Conservation (phyloP, 176 grass and related monocot genomes). For the Coix lacrymajobi region DNA sequence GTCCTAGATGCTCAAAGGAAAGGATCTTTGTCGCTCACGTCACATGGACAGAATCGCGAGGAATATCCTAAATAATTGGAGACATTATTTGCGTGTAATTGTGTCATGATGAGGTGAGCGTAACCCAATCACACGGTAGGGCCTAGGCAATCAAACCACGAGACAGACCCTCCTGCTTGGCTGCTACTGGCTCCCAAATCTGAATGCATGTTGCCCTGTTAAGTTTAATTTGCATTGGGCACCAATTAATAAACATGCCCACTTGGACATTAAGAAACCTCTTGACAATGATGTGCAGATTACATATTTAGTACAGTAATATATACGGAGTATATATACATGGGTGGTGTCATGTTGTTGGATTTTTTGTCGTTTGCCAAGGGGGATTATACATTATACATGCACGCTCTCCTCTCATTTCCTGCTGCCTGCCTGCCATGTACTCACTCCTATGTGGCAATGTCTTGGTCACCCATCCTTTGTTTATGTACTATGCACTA, state of each 20-base stretch:
- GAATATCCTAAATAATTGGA: conserved; percentile 14
- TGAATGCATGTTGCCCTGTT: conserved; percentile 15
- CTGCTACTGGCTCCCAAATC: conserved; percentile 18
- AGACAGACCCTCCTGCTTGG: conserved; percentile 28
- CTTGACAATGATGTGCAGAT: conserved; percentile 27
- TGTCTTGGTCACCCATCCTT: conserved; percentile 38
- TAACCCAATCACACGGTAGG: conserved; percentile 3
- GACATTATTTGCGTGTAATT: conserved; percentile 25
- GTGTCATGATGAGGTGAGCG: conserved; percentile 34
- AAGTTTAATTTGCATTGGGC: background rate
- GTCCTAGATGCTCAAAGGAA: conserved; percentile 25
- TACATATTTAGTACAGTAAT: background rate
- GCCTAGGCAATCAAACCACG: conserved; percentile 22
- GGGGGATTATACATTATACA: background rate
- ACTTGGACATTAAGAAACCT: conserved; percentile 32
- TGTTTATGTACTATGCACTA: conserved; percentile 26
- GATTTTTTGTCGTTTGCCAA: conserved; percentile 32
- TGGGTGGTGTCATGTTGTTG: conserved; percentile 23
- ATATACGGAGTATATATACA: too few relatives aligned
- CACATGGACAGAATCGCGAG: conserved; percentile 24
- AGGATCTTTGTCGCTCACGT: conserved; percentile 37
- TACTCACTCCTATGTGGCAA: conserved; percentile 24
- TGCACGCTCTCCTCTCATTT: conserved; percentile 6
- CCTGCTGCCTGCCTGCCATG: conserved; percentile 14
- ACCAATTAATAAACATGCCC: conserved; percentile 16